phyloP scores from a whole-genome alignment of 176 grass and related monocot species.

The Dactylis glomerata region DNA sequence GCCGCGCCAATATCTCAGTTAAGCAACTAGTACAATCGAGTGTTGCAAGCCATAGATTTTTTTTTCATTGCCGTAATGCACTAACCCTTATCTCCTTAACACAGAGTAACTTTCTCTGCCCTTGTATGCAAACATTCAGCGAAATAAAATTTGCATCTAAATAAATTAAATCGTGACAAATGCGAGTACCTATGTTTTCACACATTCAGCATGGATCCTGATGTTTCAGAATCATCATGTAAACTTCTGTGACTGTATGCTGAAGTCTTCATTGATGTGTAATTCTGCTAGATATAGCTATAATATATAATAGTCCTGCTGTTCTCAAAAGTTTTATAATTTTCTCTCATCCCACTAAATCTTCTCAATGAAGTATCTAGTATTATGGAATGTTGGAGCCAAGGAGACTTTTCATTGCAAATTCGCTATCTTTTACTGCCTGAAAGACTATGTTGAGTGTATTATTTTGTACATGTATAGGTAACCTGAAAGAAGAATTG shows the following conservation, averaged over 20 bases:
- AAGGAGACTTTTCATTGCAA: not conserved
- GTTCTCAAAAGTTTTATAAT: not conserved
- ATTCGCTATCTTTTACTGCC: not conserved
- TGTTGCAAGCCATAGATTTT: no score
- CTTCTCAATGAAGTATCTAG: not conserved
- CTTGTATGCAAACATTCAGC: not conserved
- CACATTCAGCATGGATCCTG: not conserved
- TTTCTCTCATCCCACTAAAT: not conserved
- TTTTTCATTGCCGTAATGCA: not conserved
- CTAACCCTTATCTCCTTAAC: not conserved
- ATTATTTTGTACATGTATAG: not conserved
- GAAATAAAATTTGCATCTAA: not conserved
- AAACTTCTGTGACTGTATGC: not conserved
- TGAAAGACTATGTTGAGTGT: not conserved
- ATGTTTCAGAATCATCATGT: not conserved
- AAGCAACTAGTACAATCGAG: not conserved
- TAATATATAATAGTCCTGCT: no score
- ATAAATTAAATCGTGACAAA: not conserved
- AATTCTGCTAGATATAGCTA: not conserved
- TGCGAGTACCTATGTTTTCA: not conserved
- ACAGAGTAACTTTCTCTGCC: not conserved
- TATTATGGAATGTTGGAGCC: not conserved
- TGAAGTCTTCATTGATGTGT: not conserved
- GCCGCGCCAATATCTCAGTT: not conserved
- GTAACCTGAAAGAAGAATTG: not conserved